phyloP scores from a whole-genome alignment of 2,329 filamentous ascomycete genomes.

The Lasiodiplodia gonubiensis region DNA sequence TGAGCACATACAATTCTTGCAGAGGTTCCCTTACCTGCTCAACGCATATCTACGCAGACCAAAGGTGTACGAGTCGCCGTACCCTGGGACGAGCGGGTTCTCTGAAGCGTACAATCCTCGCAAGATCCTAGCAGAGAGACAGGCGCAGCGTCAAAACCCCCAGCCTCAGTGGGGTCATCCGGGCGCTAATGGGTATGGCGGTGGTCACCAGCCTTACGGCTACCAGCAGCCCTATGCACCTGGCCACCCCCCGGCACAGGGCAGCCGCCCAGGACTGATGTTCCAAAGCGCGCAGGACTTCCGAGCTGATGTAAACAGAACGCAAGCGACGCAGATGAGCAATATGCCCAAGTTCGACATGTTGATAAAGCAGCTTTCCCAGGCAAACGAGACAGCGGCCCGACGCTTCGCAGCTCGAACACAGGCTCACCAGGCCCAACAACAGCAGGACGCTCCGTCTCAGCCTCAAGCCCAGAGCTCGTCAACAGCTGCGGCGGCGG shows the following conservation, averaged over 20 bases:
- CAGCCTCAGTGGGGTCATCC: background rate
- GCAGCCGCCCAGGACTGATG: constrained; percentile 40
- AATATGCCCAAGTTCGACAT: constrained; percentile 42
- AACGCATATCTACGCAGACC: constrained; percentile 53
- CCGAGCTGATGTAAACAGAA: constrained; percentile 45
- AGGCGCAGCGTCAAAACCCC: background rate
- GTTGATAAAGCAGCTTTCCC: constrained; percentile 38
- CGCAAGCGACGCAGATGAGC: constrained; percentile 34
- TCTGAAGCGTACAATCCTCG: constrained; percentile 26
- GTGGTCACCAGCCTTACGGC: background rate
- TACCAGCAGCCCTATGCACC: background rate
- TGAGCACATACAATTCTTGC: constrained; percentile 50
- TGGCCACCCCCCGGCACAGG: background rate
- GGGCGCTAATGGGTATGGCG: background rate
- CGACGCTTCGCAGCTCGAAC: constrained; percentile 25
- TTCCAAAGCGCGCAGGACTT: constrained; percentile 55
- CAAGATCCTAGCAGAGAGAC: constrained; percentile 5
- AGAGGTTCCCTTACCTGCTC: constrained; percentile 53
- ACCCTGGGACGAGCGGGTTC: constrained; percentile 33
- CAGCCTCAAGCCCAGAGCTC: background rate
- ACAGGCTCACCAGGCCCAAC: constrained; percentile 7
- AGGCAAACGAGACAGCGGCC: constrained; percentile 28
- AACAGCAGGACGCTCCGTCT: constrained; percentile 30
- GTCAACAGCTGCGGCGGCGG: background rate
- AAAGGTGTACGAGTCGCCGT: constrained; percentile 55